These are phyloP conservation scores for Kurtzmaniella fragi DNA, from an alignment of 805 yeast genomes.

Conservation along the genomic window DNA sequence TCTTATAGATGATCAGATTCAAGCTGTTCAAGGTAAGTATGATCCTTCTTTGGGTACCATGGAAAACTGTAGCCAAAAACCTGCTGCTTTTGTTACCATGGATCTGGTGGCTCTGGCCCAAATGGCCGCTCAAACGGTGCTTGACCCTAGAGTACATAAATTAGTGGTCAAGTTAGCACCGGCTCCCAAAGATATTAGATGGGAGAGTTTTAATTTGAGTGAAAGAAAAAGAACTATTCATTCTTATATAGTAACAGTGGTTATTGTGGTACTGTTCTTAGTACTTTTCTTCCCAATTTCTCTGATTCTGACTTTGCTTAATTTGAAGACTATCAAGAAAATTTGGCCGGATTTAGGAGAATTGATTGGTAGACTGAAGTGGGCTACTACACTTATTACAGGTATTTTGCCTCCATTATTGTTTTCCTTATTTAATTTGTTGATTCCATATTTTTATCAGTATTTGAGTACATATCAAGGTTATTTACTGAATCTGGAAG, in stretches of 20 bases:
- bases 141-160: constrained; percentile 42
- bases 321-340: constrained; percentile 49
- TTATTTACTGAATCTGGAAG: constrained; percentile 51
- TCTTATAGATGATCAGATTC: constrained; percentile 36
- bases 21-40: constrained; percentile 25
- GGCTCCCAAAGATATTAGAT: constrained; percentile 42
- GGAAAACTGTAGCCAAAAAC: constrained; percentile 33
- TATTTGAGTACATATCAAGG: constrained; percentile 50
- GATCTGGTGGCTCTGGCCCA: constrained; percentile 45
- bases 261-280: constrained; percentile 46
- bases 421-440: constrained; percentile 49
- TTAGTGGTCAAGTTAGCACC: constrained; percentile 40
- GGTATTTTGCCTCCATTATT: constrained; percentile 60
- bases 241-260: constrained; percentile 35
- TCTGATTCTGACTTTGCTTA: constrained; percentile 52
- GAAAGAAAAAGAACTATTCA: constrained; percentile 31
- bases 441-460: constrained; percentile 51
- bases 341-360: constrained; percentile 58
- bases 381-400: constrained; percentile 51
- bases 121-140: constrained; percentile 44
- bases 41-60: constrained; percentile 21
- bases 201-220: constrained; percentile 43
- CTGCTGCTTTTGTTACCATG: constrained; percentile 46
- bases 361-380: constrained; percentile 44
- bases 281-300: constrained; percentile 52